phyloP scores from a whole-genome alignment of 805 yeast species.

The Starmerella powellii region DNA sequence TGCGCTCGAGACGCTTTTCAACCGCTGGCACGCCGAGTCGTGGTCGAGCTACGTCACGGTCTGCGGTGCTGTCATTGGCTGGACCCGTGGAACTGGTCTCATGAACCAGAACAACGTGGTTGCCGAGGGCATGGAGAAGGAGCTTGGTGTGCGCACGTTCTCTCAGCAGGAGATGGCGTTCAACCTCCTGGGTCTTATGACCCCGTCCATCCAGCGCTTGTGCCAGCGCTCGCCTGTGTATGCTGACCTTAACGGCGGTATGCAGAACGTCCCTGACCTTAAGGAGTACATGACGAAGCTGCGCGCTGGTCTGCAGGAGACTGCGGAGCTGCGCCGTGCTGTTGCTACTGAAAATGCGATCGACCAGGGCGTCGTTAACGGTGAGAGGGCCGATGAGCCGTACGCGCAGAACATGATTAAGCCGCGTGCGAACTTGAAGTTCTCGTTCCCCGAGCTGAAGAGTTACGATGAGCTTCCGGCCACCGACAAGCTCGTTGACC shows the following conservation, averaged over 20 bases:
- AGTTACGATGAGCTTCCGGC: constrained; percentile 50
- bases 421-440: constrained; percentile 91
- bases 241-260: constrained; percentile 98
- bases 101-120: constrained; percentile 95
- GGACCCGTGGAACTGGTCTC: constrained; percentile 99
- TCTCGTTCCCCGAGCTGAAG: constrained; percentile 83
- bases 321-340: constrained; percentile 87
- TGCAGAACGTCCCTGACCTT: constrained; percentile 83
- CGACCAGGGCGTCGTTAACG: constrained; percentile 75
- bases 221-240: constrained; percentile 90
- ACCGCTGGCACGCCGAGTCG: constrained; percentile 97
- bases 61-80: constrained; percentile 97
- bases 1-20: constrained; percentile 88
- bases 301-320: constrained; percentile 60
- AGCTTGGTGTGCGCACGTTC: constrained; percentile 89
- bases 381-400: constrained; percentile 78
- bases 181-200: constrained; percentile 87
- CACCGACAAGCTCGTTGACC: constrained; percentile 60
- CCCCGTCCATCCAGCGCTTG: constrained; percentile 68
- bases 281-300: constrained; percentile 73
- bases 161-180: constrained; percentile 99
- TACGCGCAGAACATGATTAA: constrained; percentile 64
- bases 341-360: constrained; percentile 87
- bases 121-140: constrained; percentile 90
- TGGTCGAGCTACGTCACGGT: constrained; percentile 91